These are phyloP conservation scores for Colletotrichum cordylinicola DNA, from an alignment of 2,329 filamentous ascomycete species.

Conservation along the genomic window DNA sequence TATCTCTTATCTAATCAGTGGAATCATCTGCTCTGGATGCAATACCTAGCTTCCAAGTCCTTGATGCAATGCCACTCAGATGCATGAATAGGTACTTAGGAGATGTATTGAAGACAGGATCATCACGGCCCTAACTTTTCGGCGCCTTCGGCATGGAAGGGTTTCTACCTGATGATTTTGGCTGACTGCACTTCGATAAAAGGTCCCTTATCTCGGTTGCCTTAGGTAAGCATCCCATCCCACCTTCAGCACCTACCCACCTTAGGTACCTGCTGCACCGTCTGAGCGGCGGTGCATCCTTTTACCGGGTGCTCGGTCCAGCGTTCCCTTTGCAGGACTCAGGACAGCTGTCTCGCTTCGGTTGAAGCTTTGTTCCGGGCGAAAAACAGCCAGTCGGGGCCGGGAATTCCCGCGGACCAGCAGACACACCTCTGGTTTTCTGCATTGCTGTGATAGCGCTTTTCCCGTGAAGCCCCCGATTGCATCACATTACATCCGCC, in stretches of 20 bases:
- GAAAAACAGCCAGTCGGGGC: slow-evolving; percentile 8
- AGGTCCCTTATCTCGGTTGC: neutral
- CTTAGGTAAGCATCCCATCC: neutral
- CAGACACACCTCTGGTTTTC: slow-evolving; percentile 20
- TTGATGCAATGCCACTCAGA: neutral
- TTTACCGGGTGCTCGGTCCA: neutral
- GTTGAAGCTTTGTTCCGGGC: slow-evolving; percentile 19
- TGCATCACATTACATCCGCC: slow-evolving; percentile 17
- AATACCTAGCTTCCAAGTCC: neutral
- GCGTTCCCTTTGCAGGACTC: neutral
- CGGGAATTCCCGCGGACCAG: slow-evolving; percentile 23
- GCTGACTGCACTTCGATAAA: neutral
- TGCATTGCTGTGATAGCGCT: slow-evolving; percentile 16
- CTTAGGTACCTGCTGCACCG: neutral
- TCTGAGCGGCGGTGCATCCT: neutral
- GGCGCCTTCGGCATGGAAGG: neutral
- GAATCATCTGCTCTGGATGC: neutral
- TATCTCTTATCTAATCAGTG: neutral
- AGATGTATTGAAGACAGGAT: neutral
- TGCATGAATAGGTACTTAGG: neutral
- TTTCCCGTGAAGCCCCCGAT: slow-evolving; percentile 15
- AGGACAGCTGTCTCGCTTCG: slow-evolving; percentile 13
- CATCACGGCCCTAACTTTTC: neutral
- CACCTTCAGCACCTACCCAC: neutral
- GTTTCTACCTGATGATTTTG: neutral